Evolutionary conservation across 768 basidiomycete genomes (phyloP).

Genomic region (Glaciozyma antarctica): DNA sequence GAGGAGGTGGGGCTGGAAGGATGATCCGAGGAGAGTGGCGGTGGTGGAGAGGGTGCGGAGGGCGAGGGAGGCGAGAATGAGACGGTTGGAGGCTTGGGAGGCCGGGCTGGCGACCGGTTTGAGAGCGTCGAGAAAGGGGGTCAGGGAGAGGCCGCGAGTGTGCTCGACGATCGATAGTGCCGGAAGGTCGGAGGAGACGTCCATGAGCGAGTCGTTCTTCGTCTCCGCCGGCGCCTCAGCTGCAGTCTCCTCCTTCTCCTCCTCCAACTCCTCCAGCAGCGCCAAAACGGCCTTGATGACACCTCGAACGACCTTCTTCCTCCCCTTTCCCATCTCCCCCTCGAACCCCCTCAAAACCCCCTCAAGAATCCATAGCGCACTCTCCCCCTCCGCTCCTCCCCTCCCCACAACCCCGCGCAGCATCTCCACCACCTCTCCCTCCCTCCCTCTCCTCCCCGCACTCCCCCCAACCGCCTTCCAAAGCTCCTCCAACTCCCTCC

Average conservation of each 20-base stretch:
- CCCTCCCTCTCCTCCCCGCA: slow-evolving; percentile 59
- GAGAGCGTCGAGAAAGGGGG: slow-evolving; percentile 12
- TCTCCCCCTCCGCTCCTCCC: slow-evolving; percentile 46
- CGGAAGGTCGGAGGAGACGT: slow-evolving; percentile 31
- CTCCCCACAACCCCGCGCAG: slow-evolving; percentile 57
- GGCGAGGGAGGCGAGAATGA: slow-evolving; percentile 60
- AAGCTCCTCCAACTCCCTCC: slow-evolving; percentile 49
- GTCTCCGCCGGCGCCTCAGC: neutral
- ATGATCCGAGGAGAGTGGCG: slow-evolving; percentile 60
- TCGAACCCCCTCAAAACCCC: slow-evolving; percentile 65
- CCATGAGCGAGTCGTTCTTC: slow-evolving; percentile 13
- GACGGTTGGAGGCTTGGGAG: slow-evolving; percentile 45
- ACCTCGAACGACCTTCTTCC: slow-evolving; percentile 11
- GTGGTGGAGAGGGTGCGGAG: slow-evolving; percentile 66
- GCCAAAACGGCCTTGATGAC: slow-evolving; percentile 16
- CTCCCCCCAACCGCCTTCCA: slow-evolving; percentile 63
- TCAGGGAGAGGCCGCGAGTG: slow-evolving; percentile 1
- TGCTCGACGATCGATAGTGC: slow-evolving; percentile 9
- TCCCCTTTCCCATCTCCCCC: slow-evolving; percentile 5
- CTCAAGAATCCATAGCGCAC: slow-evolving; percentile 77
- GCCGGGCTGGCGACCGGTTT: neutral
- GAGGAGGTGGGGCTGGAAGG: slow-evolving; percentile 64
- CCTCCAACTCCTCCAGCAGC: slow-evolving; percentile 64
- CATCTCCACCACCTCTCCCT: slow-evolving; percentile 65
- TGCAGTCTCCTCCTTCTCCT: slow-evolving; percentile 40